These are phyloP conservation scores for Blastobotrys capitulatus DNA, from an alignment of 1,139 yeast genomes.

Conservation along the genomic window DNA sequence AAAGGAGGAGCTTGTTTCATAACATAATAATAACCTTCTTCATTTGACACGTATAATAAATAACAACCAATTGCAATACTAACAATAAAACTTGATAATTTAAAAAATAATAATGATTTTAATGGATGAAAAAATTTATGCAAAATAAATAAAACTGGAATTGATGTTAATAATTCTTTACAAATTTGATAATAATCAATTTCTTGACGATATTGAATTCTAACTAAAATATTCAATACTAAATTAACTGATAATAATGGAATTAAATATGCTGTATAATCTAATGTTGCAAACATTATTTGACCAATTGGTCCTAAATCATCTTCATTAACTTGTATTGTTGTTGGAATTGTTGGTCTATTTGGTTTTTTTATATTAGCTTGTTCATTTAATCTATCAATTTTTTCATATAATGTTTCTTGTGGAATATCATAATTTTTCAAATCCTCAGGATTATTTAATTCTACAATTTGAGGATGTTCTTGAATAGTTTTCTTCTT, in stretches of 20 bases:
- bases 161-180: constrained; percentile 23
- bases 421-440: constrained; percentile 21
- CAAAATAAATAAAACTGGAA: constrained; percentile 29
- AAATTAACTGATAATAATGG: constrained; percentile 33
- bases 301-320: constrained; percentile 24
- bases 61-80: constrained; percentile 32
- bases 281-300: constrained; percentile 28
- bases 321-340: constrained; percentile 9
- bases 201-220: constrained; percentile 31
- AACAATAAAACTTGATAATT: constrained; percentile 23
- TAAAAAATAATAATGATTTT: constrained; percentile 20
- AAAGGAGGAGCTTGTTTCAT: constrained; percentile 39
- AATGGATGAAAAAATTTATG: constrained; percentile 28
- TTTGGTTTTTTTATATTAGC: neutral
- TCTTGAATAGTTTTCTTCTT: constrained; percentile 1
- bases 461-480: constrained; percentile 21
- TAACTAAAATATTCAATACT: constrained; percentile 32
- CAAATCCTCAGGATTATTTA: constrained; percentile 21
- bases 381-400: constrained; percentile 21
- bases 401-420: constrained; percentile 27
- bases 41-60: constrained; percentile 32
- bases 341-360: neutral
- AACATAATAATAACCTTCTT: constrained; percentile 36
- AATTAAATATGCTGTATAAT: constrained; percentile 29
- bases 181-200: constrained; percentile 20